These are phyloP conservation scores for Pythium aristosporum DNA, from an alignment of 352 stramenopile species.

Conservation along the genomic window DNA sequence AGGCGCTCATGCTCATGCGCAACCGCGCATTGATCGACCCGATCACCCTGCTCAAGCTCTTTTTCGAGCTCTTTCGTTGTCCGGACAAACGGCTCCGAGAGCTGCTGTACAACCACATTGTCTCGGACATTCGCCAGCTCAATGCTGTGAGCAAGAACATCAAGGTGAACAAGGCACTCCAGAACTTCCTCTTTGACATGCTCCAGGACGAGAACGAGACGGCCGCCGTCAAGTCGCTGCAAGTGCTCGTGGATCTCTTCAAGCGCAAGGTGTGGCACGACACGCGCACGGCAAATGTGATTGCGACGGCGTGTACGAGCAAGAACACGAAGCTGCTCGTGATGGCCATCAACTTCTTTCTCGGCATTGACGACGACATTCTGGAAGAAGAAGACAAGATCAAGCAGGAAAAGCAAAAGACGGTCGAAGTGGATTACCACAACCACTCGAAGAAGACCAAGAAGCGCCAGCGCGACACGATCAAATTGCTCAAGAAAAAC, in stretches of 20 bases:
- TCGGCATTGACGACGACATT: slow-evolving; percentile 98
- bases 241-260: slow-evolving; percentile 96
- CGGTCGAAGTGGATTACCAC: slow-evolving; percentile 92
- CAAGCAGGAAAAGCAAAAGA: slow-evolving; percentile 83
- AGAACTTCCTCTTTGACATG: slow-evolving; percentile 96
- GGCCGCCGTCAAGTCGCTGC: slow-evolving; percentile 87
- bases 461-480: slow-evolving; percentile 82
- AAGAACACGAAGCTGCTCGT: slow-evolving; percentile 88
- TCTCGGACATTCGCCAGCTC: slow-evolving; percentile 91
- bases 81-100: slow-evolving; percentile 96
- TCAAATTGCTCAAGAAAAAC: slow-evolving; percentile 90
- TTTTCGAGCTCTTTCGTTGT: slow-evolving; percentile 96
- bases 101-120: slow-evolving; percentile 95
- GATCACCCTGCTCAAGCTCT: slow-evolving; percentile 93
- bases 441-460: slow-evolving; percentile 97
- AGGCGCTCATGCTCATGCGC: slow-evolving; percentile 95
- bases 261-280: slow-evolving; percentile 97
- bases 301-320: slow-evolving; percentile 90
- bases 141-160: slow-evolving; percentile 93
- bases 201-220: slow-evolving; percentile 88
- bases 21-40: slow-evolving; percentile 93
- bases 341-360: slow-evolving; percentile 96
- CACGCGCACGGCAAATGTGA: slow-evolving; percentile 95
- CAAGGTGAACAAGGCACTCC: slow-evolving; percentile 94
- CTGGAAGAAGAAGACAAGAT: slow-evolving; percentile 94